These are phyloP conservation scores for Monosporozyma aerobia DNA, from an alignment of 805 yeast genomes.

Conservation along the genomic window DNA sequence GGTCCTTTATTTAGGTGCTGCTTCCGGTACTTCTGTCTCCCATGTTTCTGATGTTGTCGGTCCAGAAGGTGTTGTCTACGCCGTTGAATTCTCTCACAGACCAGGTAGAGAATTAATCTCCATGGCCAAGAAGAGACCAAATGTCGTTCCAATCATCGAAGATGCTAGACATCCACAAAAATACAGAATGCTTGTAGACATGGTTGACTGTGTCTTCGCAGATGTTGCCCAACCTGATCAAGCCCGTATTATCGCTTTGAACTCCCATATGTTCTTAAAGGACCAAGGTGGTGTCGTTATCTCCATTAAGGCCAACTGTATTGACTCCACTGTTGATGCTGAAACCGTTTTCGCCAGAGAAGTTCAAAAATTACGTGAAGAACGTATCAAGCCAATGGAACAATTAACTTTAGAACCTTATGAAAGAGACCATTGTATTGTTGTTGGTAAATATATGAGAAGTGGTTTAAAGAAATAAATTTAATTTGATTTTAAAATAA, in stretches of 20 bases:
- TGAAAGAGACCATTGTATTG: constrained; percentile 99
- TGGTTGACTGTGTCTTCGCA: constrained; percentile 98
- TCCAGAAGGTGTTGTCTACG: constrained; percentile 97
- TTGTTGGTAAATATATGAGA: constrained; percentile 93
- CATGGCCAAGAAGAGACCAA: constrained; percentile 99
- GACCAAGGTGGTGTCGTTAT: constrained; percentile 98
- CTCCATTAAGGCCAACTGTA: constrained; percentile 99
- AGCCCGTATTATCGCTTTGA: constrained; percentile 98
- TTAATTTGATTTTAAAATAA: neutral
- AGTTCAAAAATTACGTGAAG: constrained; percentile 97
- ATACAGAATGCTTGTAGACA: constrained; percentile 97
- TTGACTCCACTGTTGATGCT: constrained; percentile 98
- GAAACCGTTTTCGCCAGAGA: constrained; percentile 99
- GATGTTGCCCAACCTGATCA: constrained; percentile 99
- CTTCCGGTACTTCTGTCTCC: constrained; percentile 97
- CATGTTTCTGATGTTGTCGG: constrained; percentile 98
- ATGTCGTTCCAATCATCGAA: constrained; percentile 96
- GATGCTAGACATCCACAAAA: constrained; percentile 99
- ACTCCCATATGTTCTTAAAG: constrained; percentile 95
- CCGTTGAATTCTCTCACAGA: constrained; percentile 98
- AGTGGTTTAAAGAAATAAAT: constrained; percentile 47
- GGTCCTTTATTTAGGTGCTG: constrained; percentile 97
- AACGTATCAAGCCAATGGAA: constrained; percentile 95
- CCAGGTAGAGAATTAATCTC: constrained; percentile 98
- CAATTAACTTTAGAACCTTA: constrained; percentile 98